phyloP scores from a whole-genome alignment of 768 basidiomycete genomes.

The Lentinula lateritia region DNA sequence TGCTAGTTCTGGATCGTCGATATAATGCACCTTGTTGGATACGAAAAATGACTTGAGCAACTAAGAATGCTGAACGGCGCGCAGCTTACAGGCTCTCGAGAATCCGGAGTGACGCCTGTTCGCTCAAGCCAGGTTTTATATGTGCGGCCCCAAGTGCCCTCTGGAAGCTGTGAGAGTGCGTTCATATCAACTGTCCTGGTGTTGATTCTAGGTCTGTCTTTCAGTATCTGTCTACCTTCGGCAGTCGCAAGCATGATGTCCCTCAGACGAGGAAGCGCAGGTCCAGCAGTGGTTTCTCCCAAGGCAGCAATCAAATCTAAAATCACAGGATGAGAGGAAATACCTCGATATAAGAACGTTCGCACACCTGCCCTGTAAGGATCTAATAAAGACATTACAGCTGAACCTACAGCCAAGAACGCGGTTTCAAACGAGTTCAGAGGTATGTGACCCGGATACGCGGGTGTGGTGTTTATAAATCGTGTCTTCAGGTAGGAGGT shows the following conservation, averaged over 20 bases:
- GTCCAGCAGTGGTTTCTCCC: slow-evolving; percentile 87
- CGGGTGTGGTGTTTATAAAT: slow-evolving; percentile 25
- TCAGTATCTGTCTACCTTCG: slow-evolving; percentile 82
- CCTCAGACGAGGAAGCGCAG: slow-evolving; percentile 68
- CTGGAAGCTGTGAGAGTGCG: slow-evolving; percentile 56
- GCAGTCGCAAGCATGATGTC: slow-evolving; percentile 71
- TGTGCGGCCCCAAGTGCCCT: slow-evolving; percentile 79
- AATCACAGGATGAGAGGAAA: not conserved
- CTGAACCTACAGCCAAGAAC: slow-evolving; percentile 82
- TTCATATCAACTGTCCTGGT: slow-evolving; percentile 71
- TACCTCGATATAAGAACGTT: not conserved
- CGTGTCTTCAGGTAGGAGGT: not conserved
- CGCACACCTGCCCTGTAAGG: slow-evolving; percentile 74
- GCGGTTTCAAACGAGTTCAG: slow-evolving; percentile 79
- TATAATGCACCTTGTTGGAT: slow-evolving; percentile 74
- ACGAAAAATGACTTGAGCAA: not conserved
- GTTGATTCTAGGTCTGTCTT: slow-evolving; percentile 78
- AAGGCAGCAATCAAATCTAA: slow-evolving; percentile 94
- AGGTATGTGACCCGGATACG: slow-evolving; percentile 78
- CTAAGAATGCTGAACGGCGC: slow-evolving; percentile 14
- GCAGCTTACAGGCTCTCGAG: slow-evolving; percentile 69
- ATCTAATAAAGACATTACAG: slow-evolving; percentile 73
- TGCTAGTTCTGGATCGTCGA: slow-evolving; percentile 91
- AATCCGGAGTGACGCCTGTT: slow-evolving; percentile 90
- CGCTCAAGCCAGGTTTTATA: slow-evolving; percentile 89